Evolutionary conservation across 1,139 yeast genomes (phyloP).

Genomic region (Spathaspora sp.): DNA sequence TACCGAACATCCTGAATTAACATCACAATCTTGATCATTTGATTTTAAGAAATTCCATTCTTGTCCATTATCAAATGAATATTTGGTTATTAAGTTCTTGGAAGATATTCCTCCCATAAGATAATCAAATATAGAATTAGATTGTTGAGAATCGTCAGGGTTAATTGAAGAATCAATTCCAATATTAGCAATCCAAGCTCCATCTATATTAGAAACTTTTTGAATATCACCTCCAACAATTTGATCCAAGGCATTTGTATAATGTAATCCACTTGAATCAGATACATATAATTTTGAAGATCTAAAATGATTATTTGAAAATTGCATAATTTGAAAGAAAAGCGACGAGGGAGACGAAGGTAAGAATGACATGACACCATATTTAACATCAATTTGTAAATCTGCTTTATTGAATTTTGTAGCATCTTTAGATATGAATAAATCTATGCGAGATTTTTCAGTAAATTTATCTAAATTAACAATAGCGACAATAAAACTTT

Average conservation of each 20-base stretch:
- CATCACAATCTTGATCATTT: constrained; percentile 43
- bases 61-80: constrained; percentile 65
- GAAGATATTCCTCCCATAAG: constrained; percentile 25
- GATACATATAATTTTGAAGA: constrained; percentile 51
- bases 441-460: constrained; percentile 37
- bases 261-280: constrained; percentile 63
- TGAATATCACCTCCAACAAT: constrained; percentile 45
- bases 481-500: constrained; percentile 53
- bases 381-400: constrained; percentile 43
- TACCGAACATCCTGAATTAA: constrained; percentile 52
- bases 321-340: constrained; percentile 50
- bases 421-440: constrained; percentile 63
- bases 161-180: constrained; percentile 25
- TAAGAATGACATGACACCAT: constrained; percentile 51
- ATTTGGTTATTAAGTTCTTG: constrained; percentile 24
- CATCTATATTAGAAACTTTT: constrained; percentile 64
- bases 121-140: constrained; percentile 26
- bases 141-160: constrained; percentile 16
- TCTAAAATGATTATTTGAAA: constrained; percentile 14
- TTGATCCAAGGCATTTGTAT: constrained; percentile 45
- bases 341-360: constrained; percentile 59
- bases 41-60: constrained; percentile 57
- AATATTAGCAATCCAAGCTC: constrained; percentile 62
- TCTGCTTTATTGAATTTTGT: constrained; percentile 49
- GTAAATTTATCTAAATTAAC: constrained; percentile 50